These are phyloP conservation scores for Blastomyces emzantsi DNA, from an alignment of 2,329 filamentous ascomycete species.

Conservation along the genomic window DNA sequence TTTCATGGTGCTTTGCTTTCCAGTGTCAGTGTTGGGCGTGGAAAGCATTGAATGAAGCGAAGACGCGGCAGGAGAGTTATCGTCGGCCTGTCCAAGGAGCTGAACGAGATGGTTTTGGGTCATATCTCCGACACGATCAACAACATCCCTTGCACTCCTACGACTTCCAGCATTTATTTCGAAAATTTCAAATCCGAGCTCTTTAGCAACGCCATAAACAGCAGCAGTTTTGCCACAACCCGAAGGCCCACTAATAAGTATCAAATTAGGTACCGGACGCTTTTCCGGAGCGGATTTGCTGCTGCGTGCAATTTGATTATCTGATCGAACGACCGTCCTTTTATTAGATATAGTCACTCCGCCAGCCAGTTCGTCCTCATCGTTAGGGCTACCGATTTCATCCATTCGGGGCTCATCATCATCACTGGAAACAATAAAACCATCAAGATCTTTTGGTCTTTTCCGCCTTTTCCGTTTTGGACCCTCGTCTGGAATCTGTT, in stretches of 20 bases:
- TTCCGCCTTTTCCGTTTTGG: conserved; percentile 49
- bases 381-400: conserved; percentile 54
- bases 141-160: conserved; percentile 76
- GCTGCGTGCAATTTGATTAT: conserved; percentile 25
- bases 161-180: conserved; percentile 82
- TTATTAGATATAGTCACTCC: conserved; percentile 29
- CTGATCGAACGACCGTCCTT: conserved; percentile 36
- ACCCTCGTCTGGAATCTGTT: conserved; percentile 23
- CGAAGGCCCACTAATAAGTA: conserved; percentile 81
- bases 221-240: conserved; percentile 91
- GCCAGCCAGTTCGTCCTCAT: conserved; percentile 36
- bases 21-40: conserved; percentile 44
- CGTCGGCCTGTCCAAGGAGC: conserved; percentile 30
- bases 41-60: conserved; percentile 15
- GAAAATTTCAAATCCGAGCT: conserved; percentile 87
- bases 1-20: conserved; percentile 69
- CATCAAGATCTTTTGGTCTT: conserved; percentile 62
- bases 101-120: conserved; percentile 87
- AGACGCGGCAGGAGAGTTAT: conserved; percentile 31
- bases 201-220: conserved; percentile 83
- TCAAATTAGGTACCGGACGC: conserved; percentile 56
- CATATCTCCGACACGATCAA: conserved; percentile 95
- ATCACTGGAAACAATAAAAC: conserved; percentile 69
- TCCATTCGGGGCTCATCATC: conserved; percentile 64
- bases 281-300: conserved; percentile 31